phyloP scores from a whole-genome alignment of 179 eudicot genomes.

The Nepenthes alata region DNA sequence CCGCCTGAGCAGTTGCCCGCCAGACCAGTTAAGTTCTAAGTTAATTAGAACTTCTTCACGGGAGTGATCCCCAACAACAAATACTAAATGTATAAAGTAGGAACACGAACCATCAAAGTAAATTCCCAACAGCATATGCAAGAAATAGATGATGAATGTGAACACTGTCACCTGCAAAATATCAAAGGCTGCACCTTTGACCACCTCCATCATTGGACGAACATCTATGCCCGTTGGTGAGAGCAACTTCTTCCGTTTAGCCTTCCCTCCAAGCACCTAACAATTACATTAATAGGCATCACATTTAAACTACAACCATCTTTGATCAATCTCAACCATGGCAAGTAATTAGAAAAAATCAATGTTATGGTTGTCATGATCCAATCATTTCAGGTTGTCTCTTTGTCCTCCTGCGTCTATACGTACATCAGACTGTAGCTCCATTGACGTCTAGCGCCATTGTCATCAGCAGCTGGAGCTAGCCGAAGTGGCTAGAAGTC shows the following conservation, averaged over 20 bases:
- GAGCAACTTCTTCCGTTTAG: slow-evolving; percentile 72
- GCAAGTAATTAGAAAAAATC: background rate
- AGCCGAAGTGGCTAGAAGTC: background rate
- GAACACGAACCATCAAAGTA: too few species aligned
- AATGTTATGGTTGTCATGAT: too few species aligned
- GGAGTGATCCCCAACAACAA: too few species aligned
- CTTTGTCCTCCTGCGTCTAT: too few species aligned
- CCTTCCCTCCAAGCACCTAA: slow-evolving; percentile 82
- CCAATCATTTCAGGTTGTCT: too few species aligned
- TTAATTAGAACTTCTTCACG: too few species aligned
- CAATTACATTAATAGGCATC: background rate
- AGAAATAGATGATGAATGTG: background rate
- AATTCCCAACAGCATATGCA: background rate
- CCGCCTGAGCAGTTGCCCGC: too few species aligned
- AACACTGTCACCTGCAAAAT: slow-evolving; percentile 62
- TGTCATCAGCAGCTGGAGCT: too few species aligned
- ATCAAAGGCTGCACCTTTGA: slow-evolving; percentile 77
- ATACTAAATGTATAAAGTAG: too few species aligned
- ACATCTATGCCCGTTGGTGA: slow-evolving; percentile 87
- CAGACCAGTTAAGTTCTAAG: too few species aligned
- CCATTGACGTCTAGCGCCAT: too few species aligned
- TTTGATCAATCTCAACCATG: background rate
- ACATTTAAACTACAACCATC: background rate
- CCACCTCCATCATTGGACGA: slow-evolving; percentile 99
- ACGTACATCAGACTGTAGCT: too few species aligned